Percentiles rank a stretch among this genome's conserved stretches.
These are phyloP conservation scores for Fonsecaea pedrosoi DNA, from an alignment of 2,329 filamentous ascomycete species.

Conservation along the genomic window DNA sequence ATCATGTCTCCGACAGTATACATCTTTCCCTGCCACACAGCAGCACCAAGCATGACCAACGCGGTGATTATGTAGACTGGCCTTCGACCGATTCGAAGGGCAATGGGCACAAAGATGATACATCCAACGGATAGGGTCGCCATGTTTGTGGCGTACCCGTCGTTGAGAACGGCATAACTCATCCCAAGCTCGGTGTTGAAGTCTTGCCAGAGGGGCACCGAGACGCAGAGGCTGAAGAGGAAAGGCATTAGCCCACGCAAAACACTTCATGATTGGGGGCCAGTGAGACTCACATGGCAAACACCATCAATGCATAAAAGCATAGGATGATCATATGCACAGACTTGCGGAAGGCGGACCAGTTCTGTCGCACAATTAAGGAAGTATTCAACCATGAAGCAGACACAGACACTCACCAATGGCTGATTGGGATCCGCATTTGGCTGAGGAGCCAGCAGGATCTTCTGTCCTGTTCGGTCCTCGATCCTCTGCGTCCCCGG, in stretches of 20 bases:
- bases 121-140: constrained; percentile 50
- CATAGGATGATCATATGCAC: constrained; percentile 42
- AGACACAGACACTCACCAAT: constrained; percentile 31
- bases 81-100: constrained; percentile 51
- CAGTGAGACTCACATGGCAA: constrained; percentile 38
- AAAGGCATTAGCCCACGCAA: not conserved
- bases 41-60: constrained; percentile 45
- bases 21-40: constrained; percentile 52
- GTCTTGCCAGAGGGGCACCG: constrained; percentile 50
- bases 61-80: constrained; percentile 52
- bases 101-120: constrained; percentile 52
- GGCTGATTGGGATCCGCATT: constrained; percentile 43
- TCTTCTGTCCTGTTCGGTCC: constrained; percentile 27
- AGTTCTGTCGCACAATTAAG: constrained; percentile 13
- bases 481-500: constrained; percentile 36
- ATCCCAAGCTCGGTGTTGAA: constrained; percentile 52
- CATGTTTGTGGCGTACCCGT: constrained; percentile 52
- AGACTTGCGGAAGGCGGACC: constrained; percentile 39
- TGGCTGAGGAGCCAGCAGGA: constrained; percentile 41
- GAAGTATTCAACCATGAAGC: not conserved
- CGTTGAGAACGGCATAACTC: constrained; percentile 48
- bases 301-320: constrained; percentile 43
- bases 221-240: constrained; percentile 44
- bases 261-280: not conserved
- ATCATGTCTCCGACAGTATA: constrained; percentile 51